A percentile compares a stretch with the other conserved stretches of the same genome.
Evolutionary conservation across 352 stramenopile genomes (phyloP).

Genomic region (Phytophthora cajani): DNA sequence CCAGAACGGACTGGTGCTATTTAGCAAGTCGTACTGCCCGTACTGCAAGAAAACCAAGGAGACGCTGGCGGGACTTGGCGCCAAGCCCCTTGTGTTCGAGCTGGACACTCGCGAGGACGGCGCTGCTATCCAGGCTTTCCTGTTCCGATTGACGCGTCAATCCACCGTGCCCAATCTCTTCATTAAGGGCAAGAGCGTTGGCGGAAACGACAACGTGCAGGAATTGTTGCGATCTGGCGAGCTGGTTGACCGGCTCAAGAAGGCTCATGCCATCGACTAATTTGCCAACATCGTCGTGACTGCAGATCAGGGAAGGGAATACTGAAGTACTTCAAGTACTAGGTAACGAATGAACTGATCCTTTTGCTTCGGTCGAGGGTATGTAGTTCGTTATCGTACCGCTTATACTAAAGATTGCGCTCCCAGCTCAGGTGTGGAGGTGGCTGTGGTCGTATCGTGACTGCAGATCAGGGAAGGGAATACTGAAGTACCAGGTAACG

Average conservation of each 20-base stretch:
- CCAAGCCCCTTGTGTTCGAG: conserved; percentile 77
- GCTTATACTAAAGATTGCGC: conserved; percentile 4
- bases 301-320: background rate
- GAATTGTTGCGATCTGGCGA: conserved; percentile 86
- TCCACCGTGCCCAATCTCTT: conserved; percentile 98
- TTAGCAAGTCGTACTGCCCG: conserved; percentile 88
- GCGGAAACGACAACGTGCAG: conserved; percentile 95
- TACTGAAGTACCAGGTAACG: conserved; percentile 11
- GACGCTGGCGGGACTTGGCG: conserved; percentile 61
- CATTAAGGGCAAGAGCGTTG: conserved; percentile 95
- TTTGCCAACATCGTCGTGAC: conserved; percentile 3
- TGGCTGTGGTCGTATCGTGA: conserved; percentile 88
- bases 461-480: too few relatives aligned
- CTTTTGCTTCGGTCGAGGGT: conserved; percentile 4
- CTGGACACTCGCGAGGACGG: conserved; percentile 89
- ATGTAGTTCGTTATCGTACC: conserved; percentile 10
- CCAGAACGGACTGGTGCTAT: conserved; percentile 77
- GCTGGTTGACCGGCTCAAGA: conserved; percentile 89
- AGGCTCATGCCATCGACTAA: conserved; percentile 63
- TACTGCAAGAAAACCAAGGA: conserved; percentile 90
- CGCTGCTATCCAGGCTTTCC: conserved; percentile 90
- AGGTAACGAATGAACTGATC: conserved; percentile 25
- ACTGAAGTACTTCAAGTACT: too few relatives aligned
- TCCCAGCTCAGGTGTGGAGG: conserved; percentile 41
- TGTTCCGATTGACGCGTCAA: conserved; percentile 93